Evolutionary conservation across 2,329 filamentous ascomycete species (phyloP).

Genomic region (Hypoxylon sp.): DNA sequence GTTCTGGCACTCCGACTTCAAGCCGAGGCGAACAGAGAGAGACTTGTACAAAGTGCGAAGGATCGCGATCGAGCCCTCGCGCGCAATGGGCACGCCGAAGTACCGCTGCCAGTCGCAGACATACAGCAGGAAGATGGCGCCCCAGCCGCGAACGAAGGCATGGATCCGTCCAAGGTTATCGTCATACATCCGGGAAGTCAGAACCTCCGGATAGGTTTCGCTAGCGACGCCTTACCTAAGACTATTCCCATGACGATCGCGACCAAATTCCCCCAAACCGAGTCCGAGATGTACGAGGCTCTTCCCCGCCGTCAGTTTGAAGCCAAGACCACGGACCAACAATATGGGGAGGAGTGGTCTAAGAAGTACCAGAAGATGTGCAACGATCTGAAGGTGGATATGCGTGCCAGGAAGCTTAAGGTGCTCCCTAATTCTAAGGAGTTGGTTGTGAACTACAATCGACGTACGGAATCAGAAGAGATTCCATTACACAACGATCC

Average conservation of each 20-base stretch:
- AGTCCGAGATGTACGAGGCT: conserved; percentile 85
- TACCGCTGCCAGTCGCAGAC: conserved; percentile 72
- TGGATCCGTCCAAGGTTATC: conserved; percentile 89
- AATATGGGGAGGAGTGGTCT: conserved; percentile 87
- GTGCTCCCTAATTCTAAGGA: conserved; percentile 98
- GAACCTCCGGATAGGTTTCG: conserved; percentile 92
- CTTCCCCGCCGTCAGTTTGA: conserved; percentile 80
- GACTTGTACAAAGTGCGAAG: conserved; percentile 87
- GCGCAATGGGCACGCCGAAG: conserved; percentile 77
- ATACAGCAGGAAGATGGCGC: conserved; percentile 71
- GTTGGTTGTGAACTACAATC: conserved; percentile 94
- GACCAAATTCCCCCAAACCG: conserved; percentile 80
- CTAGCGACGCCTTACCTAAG: conserved; percentile 95
- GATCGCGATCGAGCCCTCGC: conserved; percentile 90
- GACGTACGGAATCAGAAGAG: conserved; percentile 83
- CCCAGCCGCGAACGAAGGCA: conserved; percentile 70
- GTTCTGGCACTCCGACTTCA: conserved; percentile 90
- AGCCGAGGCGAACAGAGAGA: conserved; percentile 86
- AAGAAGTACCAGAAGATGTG: conserved; percentile 86
- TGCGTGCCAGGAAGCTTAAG: conserved; percentile 94
- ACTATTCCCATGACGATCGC: conserved; percentile 95
- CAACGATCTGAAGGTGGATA: conserved; percentile 87
- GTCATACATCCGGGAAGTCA: conserved; percentile 97
- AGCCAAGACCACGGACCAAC: conserved; percentile 77
- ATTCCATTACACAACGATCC: conserved; percentile 97